A percentile compares a stretch with the other conserved stretches of the same genome.
phyloP scores from a whole-genome alignment of 345 rosid genomes.

The Populus alba region DNA sequence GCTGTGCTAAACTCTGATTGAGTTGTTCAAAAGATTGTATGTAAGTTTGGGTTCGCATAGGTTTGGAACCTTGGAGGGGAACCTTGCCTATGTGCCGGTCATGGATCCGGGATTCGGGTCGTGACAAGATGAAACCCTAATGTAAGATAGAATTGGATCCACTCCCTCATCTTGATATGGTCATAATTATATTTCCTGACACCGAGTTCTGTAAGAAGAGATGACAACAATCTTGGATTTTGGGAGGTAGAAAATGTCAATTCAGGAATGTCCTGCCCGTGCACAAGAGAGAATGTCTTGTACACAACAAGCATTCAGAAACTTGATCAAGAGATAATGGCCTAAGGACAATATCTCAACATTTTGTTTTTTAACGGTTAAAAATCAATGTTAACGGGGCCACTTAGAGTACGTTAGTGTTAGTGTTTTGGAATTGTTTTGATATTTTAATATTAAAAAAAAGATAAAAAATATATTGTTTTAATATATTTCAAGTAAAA shows the following conservation, averaged over 20 bases:
- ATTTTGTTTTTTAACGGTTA: not conserved
- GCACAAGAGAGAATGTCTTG: not conserved
- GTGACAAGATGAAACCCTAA: constrained; percentile 1
- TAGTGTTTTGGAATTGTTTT: no score
- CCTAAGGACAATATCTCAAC: not conserved
- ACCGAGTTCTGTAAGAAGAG: not conserved
- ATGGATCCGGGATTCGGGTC: no score
- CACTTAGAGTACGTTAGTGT: no score
- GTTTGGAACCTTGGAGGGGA: no score
- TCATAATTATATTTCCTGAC: not conserved
- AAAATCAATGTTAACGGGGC: no score
- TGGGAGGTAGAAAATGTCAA: not conserved
- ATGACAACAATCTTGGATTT: not conserved
- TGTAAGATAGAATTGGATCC: not conserved
- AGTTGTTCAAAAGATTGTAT: no score
- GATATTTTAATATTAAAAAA: no score
- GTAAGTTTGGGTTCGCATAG: no score
- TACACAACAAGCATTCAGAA: not conserved
- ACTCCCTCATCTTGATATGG: not conserved
- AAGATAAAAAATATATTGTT: no score
- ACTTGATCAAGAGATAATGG: not conserved
- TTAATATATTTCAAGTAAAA: no score
- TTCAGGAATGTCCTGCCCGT: constrained; percentile 1
- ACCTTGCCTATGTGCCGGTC: no score
- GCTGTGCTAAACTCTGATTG: no score